phyloP scores from a whole-genome alignment of 495 filamentous ascomycete genomes.

The Cercophora scortea region DNA sequence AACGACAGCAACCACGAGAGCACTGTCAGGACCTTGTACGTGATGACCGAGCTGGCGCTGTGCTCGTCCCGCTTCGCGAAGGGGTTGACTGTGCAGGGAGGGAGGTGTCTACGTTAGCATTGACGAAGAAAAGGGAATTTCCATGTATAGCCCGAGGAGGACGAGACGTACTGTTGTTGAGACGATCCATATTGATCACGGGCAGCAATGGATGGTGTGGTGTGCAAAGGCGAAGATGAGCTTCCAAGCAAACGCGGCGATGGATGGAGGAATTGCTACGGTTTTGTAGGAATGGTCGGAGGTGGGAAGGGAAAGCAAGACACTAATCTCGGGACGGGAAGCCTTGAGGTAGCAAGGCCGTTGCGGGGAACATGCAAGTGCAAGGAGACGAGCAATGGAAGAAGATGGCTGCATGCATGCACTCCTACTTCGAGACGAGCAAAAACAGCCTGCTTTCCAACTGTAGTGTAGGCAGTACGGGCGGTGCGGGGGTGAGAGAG shows the following conservation, averaged over 20 bases:
- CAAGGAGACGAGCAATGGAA: too few relatives aligned
- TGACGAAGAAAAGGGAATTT: background rate
- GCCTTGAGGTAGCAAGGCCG: too few relatives aligned
- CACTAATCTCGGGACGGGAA: background rate
- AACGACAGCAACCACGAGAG: conserved; percentile 66
- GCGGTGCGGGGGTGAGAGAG: too few relatives aligned
- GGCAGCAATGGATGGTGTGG: background rate
- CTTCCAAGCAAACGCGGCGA: background rate
- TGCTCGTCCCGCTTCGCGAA: conserved; percentile 59
- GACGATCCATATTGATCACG: conserved; percentile 29
- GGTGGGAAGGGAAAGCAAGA: background rate
- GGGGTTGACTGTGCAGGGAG: conserved; percentile 46
- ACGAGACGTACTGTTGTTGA: conserved; percentile 28
- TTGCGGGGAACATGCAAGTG: too few relatives aligned
- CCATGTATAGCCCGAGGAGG: background rate
- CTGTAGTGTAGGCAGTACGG: too few relatives aligned
- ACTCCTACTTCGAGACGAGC: too few relatives aligned
- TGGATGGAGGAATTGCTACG: background rate
- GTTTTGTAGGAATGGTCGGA: background rate
- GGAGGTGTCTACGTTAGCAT: too few relatives aligned
- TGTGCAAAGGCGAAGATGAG: background rate
- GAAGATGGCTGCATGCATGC: too few relatives aligned
- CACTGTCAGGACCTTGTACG: conserved; percentile 60
- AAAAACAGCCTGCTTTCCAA: too few relatives aligned
- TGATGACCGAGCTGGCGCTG: conserved; percentile 35